Evolutionary conservation across 345 rosid species (phyloP), one percentile per base, ranked within the genome.

Genomic region (Citrus inodora): DNA sequence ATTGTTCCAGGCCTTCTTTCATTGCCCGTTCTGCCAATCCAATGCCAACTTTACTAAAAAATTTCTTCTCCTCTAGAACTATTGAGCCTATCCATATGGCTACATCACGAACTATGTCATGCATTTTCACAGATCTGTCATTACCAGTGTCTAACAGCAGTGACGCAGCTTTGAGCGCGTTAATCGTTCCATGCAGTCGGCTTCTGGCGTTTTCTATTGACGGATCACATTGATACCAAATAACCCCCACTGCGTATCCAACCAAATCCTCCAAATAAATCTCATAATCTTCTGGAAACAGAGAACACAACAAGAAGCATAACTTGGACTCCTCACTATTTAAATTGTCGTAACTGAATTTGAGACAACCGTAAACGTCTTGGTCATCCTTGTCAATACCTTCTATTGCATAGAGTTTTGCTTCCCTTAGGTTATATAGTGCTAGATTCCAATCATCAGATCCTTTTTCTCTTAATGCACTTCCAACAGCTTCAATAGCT

Each of bases 261-360:
- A 30, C 27, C 17, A 63, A 62, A 14, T 74, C 24, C 35, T 62
- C 78, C 42, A 60, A 16, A 40, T 10, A 1, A 32, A 62, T 60
- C 7, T 24, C 38, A 30, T 27, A 25, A 37, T 74, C 77, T 61
- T 74, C 71, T 3, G 74, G 80, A 68, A 77, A 77, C 9, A 77
- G 21, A 4, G 74, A 77, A 40, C 80, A 77, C 22, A 74, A 27
- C 37, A 74, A 42, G 25, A 74, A 74, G 40, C 68, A 38, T 35
- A 19, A 5, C n/a, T 40, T 22, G 10, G 42, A 25, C 0, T 74
- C 24, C 3, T 61, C 40, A 5, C 25, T 10, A 17, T 35, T 28
- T 13, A 75, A 30, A 21, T 46, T 25, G 28, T 75, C 70, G 17
- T 62, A 62, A 27, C 61, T 74, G 3, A 77, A 77, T 32, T 21